A percentile compares a stretch with the other conserved stretches of the same genome.
Conservation (phyloP, 2,329 filamentous ascomycete genomes). For the Fusarium haematococcum region DNA sequence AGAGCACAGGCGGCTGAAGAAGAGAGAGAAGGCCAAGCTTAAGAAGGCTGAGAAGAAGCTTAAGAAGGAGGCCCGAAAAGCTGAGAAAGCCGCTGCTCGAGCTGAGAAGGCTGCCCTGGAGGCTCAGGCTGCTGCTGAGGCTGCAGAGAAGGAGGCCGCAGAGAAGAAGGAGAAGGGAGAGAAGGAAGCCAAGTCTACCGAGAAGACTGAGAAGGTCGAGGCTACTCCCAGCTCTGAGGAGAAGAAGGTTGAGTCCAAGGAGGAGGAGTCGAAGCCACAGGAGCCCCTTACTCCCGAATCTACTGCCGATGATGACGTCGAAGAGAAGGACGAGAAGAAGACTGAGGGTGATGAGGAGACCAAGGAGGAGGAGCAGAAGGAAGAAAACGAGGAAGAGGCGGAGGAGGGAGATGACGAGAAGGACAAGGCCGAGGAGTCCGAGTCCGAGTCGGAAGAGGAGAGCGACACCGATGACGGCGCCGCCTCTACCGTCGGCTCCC, state of each 20-base stretch:
- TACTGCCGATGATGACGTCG: constrained; percentile 7
- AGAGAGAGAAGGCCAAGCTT: constrained; percentile 85
- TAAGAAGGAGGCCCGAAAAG: constrained; percentile 18
- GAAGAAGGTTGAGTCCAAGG: constrained; percentile 14
- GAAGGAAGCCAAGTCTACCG: constrained; percentile 35
- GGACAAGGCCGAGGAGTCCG: constrained; percentile 17
- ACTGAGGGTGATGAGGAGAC: background rate
- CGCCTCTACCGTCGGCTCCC: constrained; percentile 46
- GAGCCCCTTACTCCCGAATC: constrained; percentile 38
- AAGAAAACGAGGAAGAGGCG: background rate
- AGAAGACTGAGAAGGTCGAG: constrained; percentile 25
- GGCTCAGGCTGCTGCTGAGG: constrained; percentile 40
- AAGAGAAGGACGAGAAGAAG: constrained; percentile 4
- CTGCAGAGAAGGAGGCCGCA: constrained; percentile 43
- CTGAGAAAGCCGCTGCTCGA: constrained; percentile 30
- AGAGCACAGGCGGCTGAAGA: constrained; percentile 57
- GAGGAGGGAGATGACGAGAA: background rate
- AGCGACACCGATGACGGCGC: constrained; percentile 38
- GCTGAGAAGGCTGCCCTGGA: constrained; percentile 15
- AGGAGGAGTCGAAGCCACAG: constrained; percentile 28
- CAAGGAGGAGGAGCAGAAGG: constrained; percentile 2
- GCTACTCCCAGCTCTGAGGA: background rate
- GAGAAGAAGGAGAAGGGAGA: constrained; percentile 29
- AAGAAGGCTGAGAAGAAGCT: constrained; percentile 69
- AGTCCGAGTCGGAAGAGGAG: constrained; percentile 39